Evolutionary conservation across 1,284 basidiomycete species (phyloP), one percentile per base, ranked within the genome.

Genomic region (Ceratobasidium sp.): DNA sequence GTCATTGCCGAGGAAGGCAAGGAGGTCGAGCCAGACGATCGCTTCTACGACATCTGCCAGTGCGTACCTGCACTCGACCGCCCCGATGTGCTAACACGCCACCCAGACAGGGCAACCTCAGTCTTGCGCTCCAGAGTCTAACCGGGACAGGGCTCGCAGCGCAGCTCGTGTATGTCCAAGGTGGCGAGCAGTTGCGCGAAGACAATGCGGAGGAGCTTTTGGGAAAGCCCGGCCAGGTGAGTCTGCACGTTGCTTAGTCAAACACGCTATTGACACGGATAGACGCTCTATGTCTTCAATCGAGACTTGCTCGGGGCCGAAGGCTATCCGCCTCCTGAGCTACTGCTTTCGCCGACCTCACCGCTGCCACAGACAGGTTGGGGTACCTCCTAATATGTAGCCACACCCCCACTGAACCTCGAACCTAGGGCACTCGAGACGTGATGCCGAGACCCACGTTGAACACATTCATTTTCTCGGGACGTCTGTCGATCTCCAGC

Each of bases 211-310:
- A 70, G 43, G 67, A 70, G 21, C 53, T 70, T 21, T 59, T 70
- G n/a, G 53, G 41, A 21, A 53, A 16, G 26, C 67, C 53, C 14
- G 67, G 59, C 55, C 67, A 48, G 36, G 67, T 70, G 45, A 70
- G 55, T 23, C 41, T n/a, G 52, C 26, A 14, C 32, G 23, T 30
- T 41, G 39, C 36, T 30, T 28, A 28, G 41, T 30, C 58, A 60
- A 60, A 43, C 36, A 41, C 26, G 36, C 16, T 60, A 43, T 36
- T 60, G 43, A 60, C 58, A 26, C 39, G 16, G 36, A 30, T 41
- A 70, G 67, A 70, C 67, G 21, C 41, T 70, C 5, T 70, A 58
- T 59, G 30, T 70, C 26, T 70, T 70, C 53, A 70, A 70, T 45
- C 53, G 43, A 26, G 67, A 70, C 55, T 59, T 70, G 55, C 41